Conservation (phyloP, 225 moss, liverwort and hornwort genomes). For the Asterella californica region DNA sequence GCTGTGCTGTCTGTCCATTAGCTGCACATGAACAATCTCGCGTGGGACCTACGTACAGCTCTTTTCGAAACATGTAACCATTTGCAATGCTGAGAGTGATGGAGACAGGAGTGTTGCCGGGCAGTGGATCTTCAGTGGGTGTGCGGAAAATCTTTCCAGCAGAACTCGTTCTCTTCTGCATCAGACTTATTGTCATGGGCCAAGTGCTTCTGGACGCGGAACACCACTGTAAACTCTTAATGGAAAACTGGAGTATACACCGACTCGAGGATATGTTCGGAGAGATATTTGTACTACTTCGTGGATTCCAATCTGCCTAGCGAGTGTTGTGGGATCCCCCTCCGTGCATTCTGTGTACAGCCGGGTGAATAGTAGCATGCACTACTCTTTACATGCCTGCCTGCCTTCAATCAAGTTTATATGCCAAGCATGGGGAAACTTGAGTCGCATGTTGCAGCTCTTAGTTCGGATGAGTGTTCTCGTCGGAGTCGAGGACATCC, state of each 20-base stretch:
- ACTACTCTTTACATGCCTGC: neutral
- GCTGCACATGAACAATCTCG: neutral
- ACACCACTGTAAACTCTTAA: neutral
- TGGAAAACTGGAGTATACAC: neutral
- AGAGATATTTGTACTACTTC: neutral
- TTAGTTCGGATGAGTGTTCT: neutral
- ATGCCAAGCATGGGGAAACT: neutral
- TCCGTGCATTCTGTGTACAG: neutral
- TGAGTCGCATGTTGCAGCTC: neutral
- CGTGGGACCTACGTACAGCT: neutral
- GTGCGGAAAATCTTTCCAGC: neutral
- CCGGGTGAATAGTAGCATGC: too few relatives aligned
- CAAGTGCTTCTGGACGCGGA: neutral
- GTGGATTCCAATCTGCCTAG: neutral
- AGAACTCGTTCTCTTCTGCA: neutral
- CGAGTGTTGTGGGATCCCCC: neutral
- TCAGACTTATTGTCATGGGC: neutral
- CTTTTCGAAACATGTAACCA: neutral
- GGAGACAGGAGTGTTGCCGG: neutral
- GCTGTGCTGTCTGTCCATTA: neutral
- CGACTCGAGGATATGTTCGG: neutral
- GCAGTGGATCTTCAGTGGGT: neutral
- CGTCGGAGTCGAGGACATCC: neutral
- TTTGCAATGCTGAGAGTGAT: neutral
- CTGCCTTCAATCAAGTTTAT: neutral